Evolutionary conservation across 139 green algal species (phyloP).

Genomic region (Monoraphidium neglectum): DNA sequence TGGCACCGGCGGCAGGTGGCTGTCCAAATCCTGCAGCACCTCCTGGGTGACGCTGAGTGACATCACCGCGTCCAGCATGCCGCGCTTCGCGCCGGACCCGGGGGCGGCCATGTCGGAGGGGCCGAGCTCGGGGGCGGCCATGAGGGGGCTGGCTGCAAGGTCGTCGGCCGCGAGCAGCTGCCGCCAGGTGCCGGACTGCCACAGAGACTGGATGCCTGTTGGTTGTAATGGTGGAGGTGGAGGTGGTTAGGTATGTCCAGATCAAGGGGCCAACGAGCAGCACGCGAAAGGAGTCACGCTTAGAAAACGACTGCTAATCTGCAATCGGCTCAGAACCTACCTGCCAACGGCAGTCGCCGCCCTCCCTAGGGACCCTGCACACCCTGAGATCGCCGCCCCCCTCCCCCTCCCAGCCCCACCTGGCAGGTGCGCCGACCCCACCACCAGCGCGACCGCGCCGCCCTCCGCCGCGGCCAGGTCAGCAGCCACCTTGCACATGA

Average conservation of each 20-base stretch:
- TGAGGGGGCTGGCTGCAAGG: slow-evolving; percentile 21
- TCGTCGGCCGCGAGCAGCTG: slow-evolving; percentile 13
- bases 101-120: not conserved
- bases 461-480: not conserved
- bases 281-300: too few species aligned
- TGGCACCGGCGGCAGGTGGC: slow-evolving; percentile 35
- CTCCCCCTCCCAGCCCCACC: slow-evolving; percentile 4
- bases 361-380: too few species aligned
- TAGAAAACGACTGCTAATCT: too few species aligned
- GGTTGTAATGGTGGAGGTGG: too few species aligned
- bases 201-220: slow-evolving; percentile 40
- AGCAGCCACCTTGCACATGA: slow-evolving; percentile 29
- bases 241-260: too few species aligned
- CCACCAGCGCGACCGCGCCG: slow-evolving; percentile 33
- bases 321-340: too few species aligned
- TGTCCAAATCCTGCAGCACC: slow-evolving; percentile 41
- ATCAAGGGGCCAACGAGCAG: too few species aligned
- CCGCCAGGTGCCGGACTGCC: slow-evolving; percentile 31
- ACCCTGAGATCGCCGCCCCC: too few species aligned
- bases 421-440: slow-evolving; percentile 42
- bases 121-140: slow-evolving; percentile 13
- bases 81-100: slow-evolving; percentile 29
- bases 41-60: slow-evolving; percentile 34
- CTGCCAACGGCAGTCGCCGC: too few species aligned
- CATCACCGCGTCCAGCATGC: slow-evolving; percentile 41